A percentile compares a stretch with the other conserved stretches of the same genome.
These are phyloP conservation scores for Pochonia chlamydosporia DNA, from an alignment of 2,329 filamentous ascomycete genomes.

Conservation along the genomic window DNA sequence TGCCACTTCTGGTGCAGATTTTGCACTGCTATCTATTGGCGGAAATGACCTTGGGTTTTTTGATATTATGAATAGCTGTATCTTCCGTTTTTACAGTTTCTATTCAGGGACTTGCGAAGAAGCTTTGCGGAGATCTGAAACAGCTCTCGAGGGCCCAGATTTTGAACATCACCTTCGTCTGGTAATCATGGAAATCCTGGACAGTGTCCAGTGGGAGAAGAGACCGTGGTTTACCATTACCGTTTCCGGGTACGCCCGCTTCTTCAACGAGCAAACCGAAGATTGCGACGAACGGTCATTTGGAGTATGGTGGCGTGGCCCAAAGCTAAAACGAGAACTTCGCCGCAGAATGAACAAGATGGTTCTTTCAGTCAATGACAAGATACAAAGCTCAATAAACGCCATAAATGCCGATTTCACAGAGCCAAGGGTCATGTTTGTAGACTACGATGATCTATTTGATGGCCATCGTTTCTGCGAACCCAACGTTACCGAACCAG, in stretches of 20 bases:
- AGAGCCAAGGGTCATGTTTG: slow-evolving; percentile 33
- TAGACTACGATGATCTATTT: slow-evolving; percentile 38
- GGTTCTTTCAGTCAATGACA: slow-evolving; percentile 35
- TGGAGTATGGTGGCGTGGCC: slow-evolving; percentile 39
- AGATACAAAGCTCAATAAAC: slow-evolving; percentile 29
- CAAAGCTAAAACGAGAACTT: slow-evolving; percentile 32
- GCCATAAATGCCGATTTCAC: slow-evolving; percentile 31
- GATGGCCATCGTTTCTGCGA: slow-evolving; percentile 41
- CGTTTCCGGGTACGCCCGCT: slow-evolving; percentile 42
- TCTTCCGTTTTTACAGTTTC: slow-evolving; percentile 44
- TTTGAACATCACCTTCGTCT: slow-evolving; percentile 34
- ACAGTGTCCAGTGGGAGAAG: slow-evolving; percentile 38
- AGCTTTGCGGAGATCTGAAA: slow-evolving; percentile 29
- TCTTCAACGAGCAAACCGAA: slow-evolving; percentile 39
- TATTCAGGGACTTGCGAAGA: slow-evolving; percentile 39
- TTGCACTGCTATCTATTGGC: slow-evolving; percentile 40
- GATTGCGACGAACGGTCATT: slow-evolving; percentile 38
- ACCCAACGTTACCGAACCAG: slow-evolving; percentile 33
- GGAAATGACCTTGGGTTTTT: slow-evolving; percentile 46
- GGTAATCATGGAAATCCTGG: slow-evolving; percentile 37
- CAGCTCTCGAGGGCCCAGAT: slow-evolving; percentile 24
- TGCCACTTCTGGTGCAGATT: slow-evolving; percentile 29
- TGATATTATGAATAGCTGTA: slow-evolving; percentile 43
- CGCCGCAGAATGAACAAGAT: slow-evolving; percentile 38
- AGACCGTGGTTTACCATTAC: slow-evolving; percentile 34